Conservation (phyloP, 1,284 basidiomycete species). For the Cutaneotrichosporon spelunceum region DNA sequence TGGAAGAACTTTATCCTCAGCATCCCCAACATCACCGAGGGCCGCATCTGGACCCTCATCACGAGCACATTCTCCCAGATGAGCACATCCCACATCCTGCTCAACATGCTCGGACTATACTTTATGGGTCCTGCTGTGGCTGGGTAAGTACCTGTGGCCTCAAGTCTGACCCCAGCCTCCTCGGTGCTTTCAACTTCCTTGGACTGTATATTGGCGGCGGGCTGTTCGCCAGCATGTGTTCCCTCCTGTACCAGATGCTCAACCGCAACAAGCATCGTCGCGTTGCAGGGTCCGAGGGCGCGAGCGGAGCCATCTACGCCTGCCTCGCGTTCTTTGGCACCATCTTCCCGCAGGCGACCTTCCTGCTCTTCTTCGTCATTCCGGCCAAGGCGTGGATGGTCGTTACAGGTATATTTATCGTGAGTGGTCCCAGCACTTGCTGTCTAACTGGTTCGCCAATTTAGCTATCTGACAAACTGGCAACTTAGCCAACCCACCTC, state of each 20-base stretch:
- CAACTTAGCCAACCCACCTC: neutral
- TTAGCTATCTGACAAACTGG: neutral
- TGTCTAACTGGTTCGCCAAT: too few species aligned
- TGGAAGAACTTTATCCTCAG: conserved; percentile 63
- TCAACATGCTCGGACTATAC: conserved; percentile 76
- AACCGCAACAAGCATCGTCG: neutral
- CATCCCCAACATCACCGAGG: conserved; percentile 62
- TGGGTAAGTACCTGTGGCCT: conserved; percentile 32
- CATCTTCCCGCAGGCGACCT: conserved; percentile 65
- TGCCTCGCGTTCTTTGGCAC: conserved; percentile 64
- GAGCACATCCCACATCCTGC: conserved; percentile 62
- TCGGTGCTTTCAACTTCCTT: conserved; percentile 70
- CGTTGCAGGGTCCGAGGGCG: conserved; percentile 55
- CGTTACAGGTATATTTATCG: conserved; percentile 67
- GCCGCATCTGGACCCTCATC: conserved; percentile 77
- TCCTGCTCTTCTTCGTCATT: conserved; percentile 76
- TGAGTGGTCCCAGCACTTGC: conserved; percentile 23
- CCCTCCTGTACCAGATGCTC: conserved; percentile 59
- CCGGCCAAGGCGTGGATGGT: conserved; percentile 79
- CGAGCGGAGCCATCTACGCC: conserved; percentile 54
- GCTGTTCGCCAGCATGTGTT: conserved; percentile 60
- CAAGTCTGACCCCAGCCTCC: conserved; percentile 45
- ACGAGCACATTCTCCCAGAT: conserved; percentile 73
- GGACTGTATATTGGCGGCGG: conserved; percentile 72
- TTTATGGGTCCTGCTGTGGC: conserved; percentile 73